Conservation (phyloP, 345 rosid genomes). For the Populus nigra region DNA sequence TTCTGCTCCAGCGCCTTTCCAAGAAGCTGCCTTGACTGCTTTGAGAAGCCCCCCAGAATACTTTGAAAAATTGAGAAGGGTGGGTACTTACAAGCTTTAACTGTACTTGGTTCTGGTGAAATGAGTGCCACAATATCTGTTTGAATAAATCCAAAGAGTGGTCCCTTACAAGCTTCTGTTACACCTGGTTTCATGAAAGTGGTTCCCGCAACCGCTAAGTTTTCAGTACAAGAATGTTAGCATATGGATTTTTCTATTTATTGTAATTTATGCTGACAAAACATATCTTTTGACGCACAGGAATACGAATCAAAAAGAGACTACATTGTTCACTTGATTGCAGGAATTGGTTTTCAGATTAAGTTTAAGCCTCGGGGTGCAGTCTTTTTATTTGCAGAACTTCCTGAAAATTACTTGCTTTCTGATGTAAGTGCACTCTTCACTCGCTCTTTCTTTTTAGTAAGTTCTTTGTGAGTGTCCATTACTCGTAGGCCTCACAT, state of each 20-base stretch:
- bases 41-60: slow-evolving; percentile 38
- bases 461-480: background rate
- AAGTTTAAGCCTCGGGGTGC: slow-evolving; percentile 53
- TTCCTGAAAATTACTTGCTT: slow-evolving; percentile 44
- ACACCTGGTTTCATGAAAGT: too few species aligned
- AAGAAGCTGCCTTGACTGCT: slow-evolving; percentile 58
- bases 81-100: slow-evolving; percentile 19
- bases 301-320: slow-evolving; percentile 52
- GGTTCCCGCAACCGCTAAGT: too few species aligned
- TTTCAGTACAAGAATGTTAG: too few species aligned
- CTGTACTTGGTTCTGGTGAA: background rate
- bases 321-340: slow-evolving; percentile 34
- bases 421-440: slow-evolving; percentile 37
- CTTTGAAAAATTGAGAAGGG: slow-evolving; percentile 42
- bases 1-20: slow-evolving; percentile 67
- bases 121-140: background rate
- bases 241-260: background rate
- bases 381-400: slow-evolving; percentile 50
- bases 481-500: background rate
- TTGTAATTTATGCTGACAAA: background rate
- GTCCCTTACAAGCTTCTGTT: too few species aligned
- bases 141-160: background rate
- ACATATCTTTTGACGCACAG: slow-evolving; percentile 24
- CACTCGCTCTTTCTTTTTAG: background rate
- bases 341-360: slow-evolving; percentile 45